Evolutionary conservation across 768 basidiomycete genomes (phyloP), one percentile per base, ranked within the genome.

Genomic region (Agrocybe pediades): DNA sequence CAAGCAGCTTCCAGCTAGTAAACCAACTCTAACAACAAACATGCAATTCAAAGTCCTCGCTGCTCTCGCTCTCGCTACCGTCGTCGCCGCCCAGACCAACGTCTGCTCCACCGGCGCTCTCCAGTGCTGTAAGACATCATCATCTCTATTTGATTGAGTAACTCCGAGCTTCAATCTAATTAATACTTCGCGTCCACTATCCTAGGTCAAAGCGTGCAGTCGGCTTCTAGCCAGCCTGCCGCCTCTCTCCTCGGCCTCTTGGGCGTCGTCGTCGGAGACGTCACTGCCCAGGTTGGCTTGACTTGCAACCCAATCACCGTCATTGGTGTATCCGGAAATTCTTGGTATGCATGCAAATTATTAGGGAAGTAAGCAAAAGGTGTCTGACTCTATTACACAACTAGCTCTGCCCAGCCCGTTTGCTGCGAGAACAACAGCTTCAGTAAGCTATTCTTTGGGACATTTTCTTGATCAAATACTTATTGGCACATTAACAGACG

Each of bases 371-470:
- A n/a, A 27, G 15, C 25, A 27, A 4, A 11, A 6, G 19, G 19
- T n/a, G 16, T 17, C 17, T 16, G 1, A 15, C 9, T 27, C 2
- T 15, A 27, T 17, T 11, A 16, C 16, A 9, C 26, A 27, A n/a
- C 17, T 20, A 46, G 45, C 25, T 25, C 45, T 29, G 25, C 45
- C 16, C 24, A 26, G 9, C 45, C 45, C 20, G 45, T 29, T 6
- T 46, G 45, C 45, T 46, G 45, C 45, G 25, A 24, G 4, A 46
- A 46, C 25, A 46, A 46, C 45, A 27, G 16, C 45, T 46, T 29
- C 9, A 46, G 45, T 46, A 46, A 17, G 45, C 26, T 4, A 21
- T 21, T 41, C n/a, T n/a, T n/a, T n/a, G n/a, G n/a, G n/a, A n/a
- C n/a, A 30, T 15, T 15, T 7, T 6, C 29, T 36, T n/a, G n/a